Base-by-base conservation (phyloP, 805 yeast species). In the Metschnikowia gelsemii region DNA sequence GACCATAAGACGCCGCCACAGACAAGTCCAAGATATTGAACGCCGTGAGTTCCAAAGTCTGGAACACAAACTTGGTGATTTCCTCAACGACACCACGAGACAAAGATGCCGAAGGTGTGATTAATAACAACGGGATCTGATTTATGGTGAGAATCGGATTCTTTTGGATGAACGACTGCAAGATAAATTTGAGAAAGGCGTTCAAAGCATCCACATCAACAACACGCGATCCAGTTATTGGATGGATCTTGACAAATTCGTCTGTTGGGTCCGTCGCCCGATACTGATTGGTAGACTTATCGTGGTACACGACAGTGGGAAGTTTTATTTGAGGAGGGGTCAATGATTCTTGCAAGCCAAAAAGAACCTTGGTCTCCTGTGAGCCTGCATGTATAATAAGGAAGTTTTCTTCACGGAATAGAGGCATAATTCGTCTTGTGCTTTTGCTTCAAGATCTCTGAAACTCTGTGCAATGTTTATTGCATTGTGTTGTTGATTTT, bases 321-420 rank as follows among this genome's bases (percentile, higher is more conserved):
- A 89, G 70, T 42, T 79, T 78, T 49, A 76, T 77, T 19, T 80
- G 76, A 1, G 97, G 95, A 2, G 93, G 87, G 7, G 84, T 66
- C 47, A 87, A 72, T 1, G 85, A 70, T 39, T 78, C 82, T 52
- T 84, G 95, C 20, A 90, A 68, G 2, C 96, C 96, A 58, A 86
- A 81, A 51, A 84, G 85, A 21, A 87, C 86, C 40, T 83, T 67
- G 0, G 97, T 87, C 40, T 75, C 66, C 39, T 67, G 70, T 2
- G 95, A 84, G 21, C 96, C 96, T 1, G 95, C 87, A 41, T 87
- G 82, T 21, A 90, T 76, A 21, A 90, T 76, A 19, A 70, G 59
- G 48, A 66, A 70, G 56, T 58, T 64, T 37, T 70, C 75, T 53
- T 70, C 75, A 52, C 71, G 66, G 48, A 61, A 70, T 40, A 69